Evolutionary conservation across 2,329 filamentous ascomycete genomes (phyloP).

Genomic region (Colletotrichum nymphaeae): DNA sequence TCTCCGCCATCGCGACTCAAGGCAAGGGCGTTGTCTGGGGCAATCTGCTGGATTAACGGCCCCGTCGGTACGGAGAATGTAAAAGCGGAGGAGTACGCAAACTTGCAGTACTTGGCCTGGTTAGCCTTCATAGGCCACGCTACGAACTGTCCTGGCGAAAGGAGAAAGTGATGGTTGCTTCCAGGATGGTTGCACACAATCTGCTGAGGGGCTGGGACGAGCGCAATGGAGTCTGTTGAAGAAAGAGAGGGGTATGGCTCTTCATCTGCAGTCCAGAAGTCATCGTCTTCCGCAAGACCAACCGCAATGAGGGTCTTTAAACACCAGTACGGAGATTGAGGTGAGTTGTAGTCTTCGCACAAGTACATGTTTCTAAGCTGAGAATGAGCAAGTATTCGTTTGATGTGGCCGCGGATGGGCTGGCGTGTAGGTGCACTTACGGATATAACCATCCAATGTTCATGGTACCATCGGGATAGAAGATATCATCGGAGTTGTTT

Average conservation of each 20-base stretch:
- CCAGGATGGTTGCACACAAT: constrained; percentile 53
- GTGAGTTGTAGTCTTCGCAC: constrained; percentile 67
- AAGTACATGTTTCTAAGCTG: constrained; percentile 60
- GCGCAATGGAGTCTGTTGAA: not conserved
- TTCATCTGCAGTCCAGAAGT: constrained; percentile 59
- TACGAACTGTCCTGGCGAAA: constrained; percentile 53
- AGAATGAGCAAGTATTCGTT: not conserved
- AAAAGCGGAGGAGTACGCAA: constrained; percentile 61
- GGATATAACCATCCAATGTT: constrained; percentile 55
- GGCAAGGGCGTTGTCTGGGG: constrained; percentile 45
- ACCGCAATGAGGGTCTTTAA: constrained; percentile 61
- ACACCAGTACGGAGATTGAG: constrained; percentile 66
- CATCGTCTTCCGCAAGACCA: constrained; percentile 46
- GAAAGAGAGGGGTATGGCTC: constrained; percentile 37
- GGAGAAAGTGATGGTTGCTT: constrained; percentile 54
- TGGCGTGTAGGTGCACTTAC: constrained; percentile 29
- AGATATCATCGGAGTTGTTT: constrained; percentile 52
- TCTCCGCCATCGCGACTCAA: constrained; percentile 46
- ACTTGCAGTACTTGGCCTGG: constrained; percentile 59
- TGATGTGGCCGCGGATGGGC: too few relatives aligned
- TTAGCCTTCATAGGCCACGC: constrained; percentile 51
- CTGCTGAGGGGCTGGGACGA: constrained; percentile 49
- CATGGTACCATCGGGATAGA: constrained; percentile 60
- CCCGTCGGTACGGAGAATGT: constrained; percentile 57
- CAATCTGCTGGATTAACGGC: constrained; percentile 45